Conservation (phyloP, 441 rosid genomes). For the Hura crepitans region DNA sequence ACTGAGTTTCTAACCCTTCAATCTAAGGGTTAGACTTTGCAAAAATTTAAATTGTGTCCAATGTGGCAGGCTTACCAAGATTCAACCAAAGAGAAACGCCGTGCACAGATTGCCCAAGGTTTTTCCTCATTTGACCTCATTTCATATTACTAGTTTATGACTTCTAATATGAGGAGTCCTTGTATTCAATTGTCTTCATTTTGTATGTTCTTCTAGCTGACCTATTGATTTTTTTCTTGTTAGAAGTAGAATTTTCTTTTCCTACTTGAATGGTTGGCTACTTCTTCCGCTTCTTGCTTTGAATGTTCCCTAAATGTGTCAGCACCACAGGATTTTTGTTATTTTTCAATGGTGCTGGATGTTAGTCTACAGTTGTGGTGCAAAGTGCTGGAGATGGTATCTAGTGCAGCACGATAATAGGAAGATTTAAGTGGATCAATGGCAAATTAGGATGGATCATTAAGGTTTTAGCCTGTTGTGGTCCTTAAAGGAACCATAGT, state of each 20-base stretch:
- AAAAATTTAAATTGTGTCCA: background rate
- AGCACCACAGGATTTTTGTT: background rate
- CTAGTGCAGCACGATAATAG: background rate
- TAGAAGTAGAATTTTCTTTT: background rate
- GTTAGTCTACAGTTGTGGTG: background rate
- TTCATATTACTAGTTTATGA: constrained; percentile 3
- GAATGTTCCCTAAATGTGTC: background rate
- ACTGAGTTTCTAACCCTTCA: background rate
- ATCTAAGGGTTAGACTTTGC: background rate
- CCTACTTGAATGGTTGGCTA: background rate
- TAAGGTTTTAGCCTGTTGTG: background rate
- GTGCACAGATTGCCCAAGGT: constrained; percentile 99
- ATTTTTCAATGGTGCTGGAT: constrained; percentile 4
- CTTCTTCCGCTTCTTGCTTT: background rate
- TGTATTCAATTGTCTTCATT: background rate
- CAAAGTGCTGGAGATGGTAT: constrained; percentile 4
- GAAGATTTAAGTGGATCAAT: constrained; percentile 6
- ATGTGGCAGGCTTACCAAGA: constrained; percentile 79
- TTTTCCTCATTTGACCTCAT: constrained; percentile 18
- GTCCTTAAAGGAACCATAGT: background rate
- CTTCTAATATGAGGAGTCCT: constrained; percentile 7
- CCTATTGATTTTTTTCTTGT: background rate
- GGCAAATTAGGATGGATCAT: background rate
- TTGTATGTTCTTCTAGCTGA: constrained; percentile 1
- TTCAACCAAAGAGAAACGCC: constrained; percentile 91